phyloP scores from a whole-genome alignment of 441 rosid species.

The Flueggea neowawraea region DNA sequence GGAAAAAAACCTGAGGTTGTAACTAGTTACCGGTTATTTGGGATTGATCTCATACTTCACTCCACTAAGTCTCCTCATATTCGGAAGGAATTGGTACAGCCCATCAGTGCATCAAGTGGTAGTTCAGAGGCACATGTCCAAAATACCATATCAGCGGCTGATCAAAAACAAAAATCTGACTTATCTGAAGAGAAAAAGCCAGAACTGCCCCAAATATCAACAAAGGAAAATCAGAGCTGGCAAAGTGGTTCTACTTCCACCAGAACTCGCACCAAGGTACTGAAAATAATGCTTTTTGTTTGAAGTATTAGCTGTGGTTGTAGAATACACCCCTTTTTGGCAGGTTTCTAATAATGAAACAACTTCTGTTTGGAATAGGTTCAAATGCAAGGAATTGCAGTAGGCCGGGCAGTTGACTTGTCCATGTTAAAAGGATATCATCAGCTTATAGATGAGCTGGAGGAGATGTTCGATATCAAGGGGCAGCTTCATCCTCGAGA shows the following conservation, averaged over 20 bases:
- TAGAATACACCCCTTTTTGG: too few species aligned
- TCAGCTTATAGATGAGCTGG: slow-evolving; percentile 69
- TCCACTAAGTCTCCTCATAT: slow-evolving; percentile 19
- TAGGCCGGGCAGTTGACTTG: slow-evolving; percentile 88
- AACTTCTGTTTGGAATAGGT: slow-evolving; percentile 34
- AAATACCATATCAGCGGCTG: slow-evolving; percentile 26
- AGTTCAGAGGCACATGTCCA: slow-evolving; percentile 23
- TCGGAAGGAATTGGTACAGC: slow-evolving; percentile 29
- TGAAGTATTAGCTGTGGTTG: slow-evolving; percentile 15
- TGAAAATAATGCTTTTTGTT: slow-evolving; percentile 53
- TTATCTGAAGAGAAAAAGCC: slow-evolving; percentile 48
- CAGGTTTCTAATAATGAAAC: too few species aligned
- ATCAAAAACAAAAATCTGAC: slow-evolving; percentile 51
- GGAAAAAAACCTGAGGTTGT: slow-evolving; percentile 39
- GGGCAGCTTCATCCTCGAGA: slow-evolving; percentile 60
- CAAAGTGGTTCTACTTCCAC: slow-evolving; percentile 42
- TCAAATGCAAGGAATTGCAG: slow-evolving; percentile 92
- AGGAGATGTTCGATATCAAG: slow-evolving; percentile 80
- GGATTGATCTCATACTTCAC: slow-evolving; percentile 60
- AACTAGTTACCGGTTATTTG: slow-evolving; percentile 71
- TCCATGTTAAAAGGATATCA: slow-evolving; percentile 59
- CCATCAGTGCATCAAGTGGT: slow-evolving; percentile 14
- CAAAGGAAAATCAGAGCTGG: slow-evolving; percentile 65
- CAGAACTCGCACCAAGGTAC: slow-evolving; percentile 82
- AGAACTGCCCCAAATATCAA: slow-evolving; percentile 39